A percentile compares a stretch with the other conserved stretches of the same genome.
Conservation (phyloP, 768 basidiomycete genomes). For the Coprinellus micaceus region DNA sequence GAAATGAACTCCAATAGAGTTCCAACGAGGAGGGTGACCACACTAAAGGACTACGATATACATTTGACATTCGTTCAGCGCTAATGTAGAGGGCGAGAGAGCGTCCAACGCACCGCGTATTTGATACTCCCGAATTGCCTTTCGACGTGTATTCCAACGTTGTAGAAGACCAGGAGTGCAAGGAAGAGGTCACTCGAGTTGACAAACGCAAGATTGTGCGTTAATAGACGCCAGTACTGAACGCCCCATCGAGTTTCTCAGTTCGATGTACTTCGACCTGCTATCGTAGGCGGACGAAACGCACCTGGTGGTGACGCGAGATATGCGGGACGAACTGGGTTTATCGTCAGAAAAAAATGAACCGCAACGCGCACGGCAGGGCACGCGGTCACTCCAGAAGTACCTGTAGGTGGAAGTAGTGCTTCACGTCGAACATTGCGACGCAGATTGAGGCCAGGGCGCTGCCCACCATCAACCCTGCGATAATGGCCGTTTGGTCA, state of each 20-base stretch:
- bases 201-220: slow-evolving; percentile 72
- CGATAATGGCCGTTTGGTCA: not conserved
- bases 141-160: slow-evolving; percentile 68
- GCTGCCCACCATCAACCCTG: slow-evolving; percentile 74
- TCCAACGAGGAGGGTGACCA: slow-evolving; percentile 62
- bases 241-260: too few species aligned
- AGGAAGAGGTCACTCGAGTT: slow-evolving; percentile 86
- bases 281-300: slow-evolving; percentile 3
- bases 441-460: slow-evolving; percentile 70
- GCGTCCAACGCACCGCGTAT: slow-evolving; percentile 60
- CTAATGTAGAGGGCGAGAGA: too few species aligned
- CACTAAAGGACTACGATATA: slow-evolving; percentile 67
- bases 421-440: slow-evolving; percentile 82
- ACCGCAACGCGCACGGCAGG: slow-evolving; percentile 6
- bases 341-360: slow-evolving; percentile 9
- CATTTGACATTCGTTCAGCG: not conserved
- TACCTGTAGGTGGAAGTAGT: slow-evolving; percentile 84
- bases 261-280: too few species aligned
- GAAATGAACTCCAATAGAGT: slow-evolving; percentile 65
- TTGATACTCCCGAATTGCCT: slow-evolving; percentile 85
- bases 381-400: slow-evolving; percentile 13
- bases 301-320: slow-evolving; percentile 85
- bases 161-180: slow-evolving; percentile 69
- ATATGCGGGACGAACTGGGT: slow-evolving; percentile 90
- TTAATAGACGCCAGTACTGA: slow-evolving; percentile 83